These are phyloP conservation scores for Epithele typhae DNA, from an alignment of 768 basidiomycete genomes.

Conservation along the genomic window DNA sequence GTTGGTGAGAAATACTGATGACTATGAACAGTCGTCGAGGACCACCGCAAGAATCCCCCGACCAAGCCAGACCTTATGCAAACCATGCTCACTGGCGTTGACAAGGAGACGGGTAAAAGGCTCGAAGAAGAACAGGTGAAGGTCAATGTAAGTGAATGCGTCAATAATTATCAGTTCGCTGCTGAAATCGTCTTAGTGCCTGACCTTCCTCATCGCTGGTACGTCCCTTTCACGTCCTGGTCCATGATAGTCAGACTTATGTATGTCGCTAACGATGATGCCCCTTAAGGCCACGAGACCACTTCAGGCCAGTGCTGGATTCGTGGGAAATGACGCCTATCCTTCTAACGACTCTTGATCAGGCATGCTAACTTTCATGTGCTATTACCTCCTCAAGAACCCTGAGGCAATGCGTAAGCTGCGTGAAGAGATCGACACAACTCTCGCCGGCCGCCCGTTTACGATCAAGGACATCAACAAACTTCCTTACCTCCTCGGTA, in stretches of 20 bases:
- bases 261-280: too few relatives aligned
- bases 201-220: constrained; percentile 45
- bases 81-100: constrained; percentile 39
- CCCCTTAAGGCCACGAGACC: constrained; percentile 38
- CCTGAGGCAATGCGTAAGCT: constrained; percentile 40
- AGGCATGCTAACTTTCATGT: constrained; percentile 37
- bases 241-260: too few relatives aligned
- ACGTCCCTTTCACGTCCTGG: too few relatives aligned
- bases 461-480: constrained; percentile 36
- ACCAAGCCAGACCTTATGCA: constrained; percentile 41
- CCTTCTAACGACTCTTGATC: not conserved
- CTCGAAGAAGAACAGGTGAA: constrained; percentile 38
- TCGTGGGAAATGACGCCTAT: not conserved
- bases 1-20: too few relatives aligned
- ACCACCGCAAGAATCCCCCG: constrained; percentile 33
- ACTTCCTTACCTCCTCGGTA: constrained; percentile 39
- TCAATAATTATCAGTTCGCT: not conserved
- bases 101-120: constrained; percentile 39
- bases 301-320: too few relatives aligned
- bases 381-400: constrained; percentile 41
- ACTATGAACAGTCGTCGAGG: constrained; percentile 37
- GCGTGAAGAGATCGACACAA: constrained; percentile 43
- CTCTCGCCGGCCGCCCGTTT: constrained; percentile 35
- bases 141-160: constrained; percentile 30
- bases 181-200: constrained; percentile 24